Evolutionary conservation across 306 rosid species (phyloP).

Genomic region (Alnus glutinosa): DNA sequence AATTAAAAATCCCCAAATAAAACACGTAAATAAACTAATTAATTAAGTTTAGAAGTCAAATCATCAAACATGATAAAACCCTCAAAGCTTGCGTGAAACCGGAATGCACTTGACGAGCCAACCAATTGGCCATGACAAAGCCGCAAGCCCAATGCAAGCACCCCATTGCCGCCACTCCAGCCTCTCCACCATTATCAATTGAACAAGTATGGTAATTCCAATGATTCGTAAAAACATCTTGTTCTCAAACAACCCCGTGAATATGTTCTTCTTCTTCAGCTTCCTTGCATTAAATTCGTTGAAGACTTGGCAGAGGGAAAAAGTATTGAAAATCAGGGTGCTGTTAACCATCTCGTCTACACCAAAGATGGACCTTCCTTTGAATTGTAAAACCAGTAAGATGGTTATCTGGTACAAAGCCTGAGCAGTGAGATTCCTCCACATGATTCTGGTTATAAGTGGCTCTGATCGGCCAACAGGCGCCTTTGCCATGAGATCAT

Average conservation of each 20-base stretch:
- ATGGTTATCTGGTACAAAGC: slow-evolving; percentile 30
- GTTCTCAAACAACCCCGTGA: slow-evolving; percentile 22
- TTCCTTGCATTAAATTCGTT: slow-evolving; percentile 33
- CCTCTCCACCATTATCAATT: slow-evolving; percentile 28
- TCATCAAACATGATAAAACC: no score
- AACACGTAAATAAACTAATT: no score
- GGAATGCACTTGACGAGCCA: slow-evolving; percentile 28
- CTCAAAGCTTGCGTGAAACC: not conserved
- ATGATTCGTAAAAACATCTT: slow-evolving; percentile 26
- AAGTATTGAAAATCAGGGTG: slow-evolving; percentile 32
- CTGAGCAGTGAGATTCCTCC: slow-evolving; percentile 33
- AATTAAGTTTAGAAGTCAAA: no score
- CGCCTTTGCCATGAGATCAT: slow-evolving; percentile 22
- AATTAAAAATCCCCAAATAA: no score
- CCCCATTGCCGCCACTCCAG: slow-evolving; percentile 34
- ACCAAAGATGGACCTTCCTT: slow-evolving; percentile 28
- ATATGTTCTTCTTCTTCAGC: slow-evolving; percentile 33
- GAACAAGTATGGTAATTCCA: slow-evolving; percentile 23
- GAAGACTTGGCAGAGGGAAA: slow-evolving; percentile 30
- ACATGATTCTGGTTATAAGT: slow-evolving; percentile 24
- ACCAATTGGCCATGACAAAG: slow-evolving; percentile 35
- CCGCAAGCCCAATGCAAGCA: slow-evolving; percentile 28
- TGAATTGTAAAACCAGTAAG: slow-evolving; percentile 21
- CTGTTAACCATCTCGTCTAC: slow-evolving; percentile 21
- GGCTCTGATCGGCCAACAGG: slow-evolving; percentile 19